phyloP scores from a whole-genome alignment of 2,329 filamentous ascomycete genomes.

The Lachnellula subtilissima region DNA sequence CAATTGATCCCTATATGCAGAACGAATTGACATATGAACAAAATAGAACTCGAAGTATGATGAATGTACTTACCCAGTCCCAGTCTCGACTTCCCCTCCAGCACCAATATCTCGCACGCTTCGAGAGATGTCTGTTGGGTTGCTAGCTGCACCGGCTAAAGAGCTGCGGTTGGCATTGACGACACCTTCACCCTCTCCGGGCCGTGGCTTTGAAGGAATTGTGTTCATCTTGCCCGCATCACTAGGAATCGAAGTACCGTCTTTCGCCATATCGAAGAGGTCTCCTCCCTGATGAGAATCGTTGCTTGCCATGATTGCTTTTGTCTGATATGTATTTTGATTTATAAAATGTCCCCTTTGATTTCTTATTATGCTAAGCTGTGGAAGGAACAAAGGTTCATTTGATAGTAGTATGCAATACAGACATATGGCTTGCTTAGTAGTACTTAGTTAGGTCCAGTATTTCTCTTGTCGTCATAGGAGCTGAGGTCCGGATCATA shows the following conservation, averaged over 20 bases:
- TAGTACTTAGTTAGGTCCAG: too few relatives aligned
- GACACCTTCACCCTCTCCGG: constrained; percentile 38
- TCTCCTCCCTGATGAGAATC: constrained; percentile 15
- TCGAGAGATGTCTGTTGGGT: constrained; percentile 42
- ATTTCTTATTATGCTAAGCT: too few relatives aligned
- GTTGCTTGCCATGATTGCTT: constrained; percentile 5
- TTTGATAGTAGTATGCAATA: too few relatives aligned
- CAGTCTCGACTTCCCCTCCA: constrained; percentile 36
- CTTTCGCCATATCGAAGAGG: constrained; percentile 14
- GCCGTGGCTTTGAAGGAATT: constrained; percentile 44
- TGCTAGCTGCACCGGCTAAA: constrained; percentile 35
- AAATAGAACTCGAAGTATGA: constrained; percentile 19
- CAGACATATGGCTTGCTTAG: too few relatives aligned
- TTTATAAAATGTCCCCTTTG: too few relatives aligned
- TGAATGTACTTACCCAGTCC: constrained; percentile 33
- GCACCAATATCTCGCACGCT: constrained; percentile 33
- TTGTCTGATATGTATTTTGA: neutral
- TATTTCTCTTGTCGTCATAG: too few relatives aligned
- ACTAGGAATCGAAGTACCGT: constrained; percentile 31
- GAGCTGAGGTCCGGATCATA: too few relatives aligned
- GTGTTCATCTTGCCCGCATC: constrained; percentile 42
- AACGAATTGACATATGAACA: constrained; percentile 26
- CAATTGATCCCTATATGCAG: constrained; percentile 23
- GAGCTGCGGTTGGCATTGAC: constrained; percentile 16
- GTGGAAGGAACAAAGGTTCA: too few relatives aligned